phyloP scores from a whole-genome alignment of 139 green algal species.

The Diplosphaera chodatii region DNA sequence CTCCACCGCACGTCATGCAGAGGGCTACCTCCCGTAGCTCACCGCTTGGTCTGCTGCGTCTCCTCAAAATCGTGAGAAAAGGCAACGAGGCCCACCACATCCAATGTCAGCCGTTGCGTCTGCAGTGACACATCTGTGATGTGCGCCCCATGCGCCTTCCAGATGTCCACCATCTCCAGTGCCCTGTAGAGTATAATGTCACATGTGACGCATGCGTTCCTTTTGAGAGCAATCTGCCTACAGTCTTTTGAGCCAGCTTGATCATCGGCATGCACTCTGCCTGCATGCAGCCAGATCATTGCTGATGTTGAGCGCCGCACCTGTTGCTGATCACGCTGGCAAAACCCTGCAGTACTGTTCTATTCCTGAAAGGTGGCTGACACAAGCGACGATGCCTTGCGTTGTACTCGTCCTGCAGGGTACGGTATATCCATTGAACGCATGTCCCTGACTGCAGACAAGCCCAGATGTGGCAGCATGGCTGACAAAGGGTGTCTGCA shows the following conservation, averaged over 20 bases:
- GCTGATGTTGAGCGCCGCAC: too few relatives aligned
- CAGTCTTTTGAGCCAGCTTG: too few relatives aligned
- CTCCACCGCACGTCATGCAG: too few relatives aligned
- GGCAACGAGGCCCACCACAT: constrained; percentile 57
- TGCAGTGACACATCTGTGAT: constrained; percentile 52
- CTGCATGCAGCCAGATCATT: too few relatives aligned
- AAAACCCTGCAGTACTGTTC: constrained; percentile 41
- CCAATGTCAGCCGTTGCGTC: constrained; percentile 62
- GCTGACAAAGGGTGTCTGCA: too few relatives aligned
- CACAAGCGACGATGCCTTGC: constrained; percentile 54
- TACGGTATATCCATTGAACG: background rate
- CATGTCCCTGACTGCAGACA: too few relatives aligned
- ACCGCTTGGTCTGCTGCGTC: background rate
- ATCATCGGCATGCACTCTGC: too few relatives aligned
- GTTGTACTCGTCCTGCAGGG: constrained; percentile 56
- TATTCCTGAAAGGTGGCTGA: constrained; percentile 53
- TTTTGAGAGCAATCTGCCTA: too few relatives aligned
- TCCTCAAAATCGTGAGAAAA: constrained; percentile 65
- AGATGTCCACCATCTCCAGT: constrained; percentile 28
- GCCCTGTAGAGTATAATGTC: constrained; percentile 24
- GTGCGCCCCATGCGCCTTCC: background rate
- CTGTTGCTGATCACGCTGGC: constrained; percentile 33
- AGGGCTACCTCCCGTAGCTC: too few relatives aligned
- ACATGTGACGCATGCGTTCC: too few relatives aligned
- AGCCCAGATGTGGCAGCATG: too few relatives aligned